These are phyloP conservation scores for Knufia fluminis DNA, from an alignment of 2,329 filamentous ascomycete genomes.

Conservation along the genomic window DNA sequence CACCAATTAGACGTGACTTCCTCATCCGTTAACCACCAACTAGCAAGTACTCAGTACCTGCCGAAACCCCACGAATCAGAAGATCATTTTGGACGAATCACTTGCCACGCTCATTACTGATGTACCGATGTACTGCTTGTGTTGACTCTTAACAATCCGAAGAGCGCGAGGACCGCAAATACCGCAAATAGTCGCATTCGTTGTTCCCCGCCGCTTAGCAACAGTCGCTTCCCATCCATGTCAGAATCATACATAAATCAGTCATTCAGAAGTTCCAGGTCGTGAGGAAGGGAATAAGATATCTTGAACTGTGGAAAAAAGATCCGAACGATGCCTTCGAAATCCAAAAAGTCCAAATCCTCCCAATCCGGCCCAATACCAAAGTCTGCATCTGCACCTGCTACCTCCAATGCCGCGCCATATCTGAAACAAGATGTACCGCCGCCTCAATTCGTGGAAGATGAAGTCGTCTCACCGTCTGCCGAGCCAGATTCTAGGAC, in stretches of 20 bases:
- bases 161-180: not conserved
- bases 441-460: slow-evolving; percentile 19
- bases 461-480: slow-evolving; percentile 23
- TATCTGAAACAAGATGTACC: slow-evolving; percentile 17
- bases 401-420: slow-evolving; percentile 10
- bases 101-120: slow-evolving; percentile 7
- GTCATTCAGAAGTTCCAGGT: not conserved
- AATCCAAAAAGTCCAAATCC: slow-evolving; percentile 17
- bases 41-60: not conserved
- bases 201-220: slow-evolving; percentile 10
- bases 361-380: slow-evolving; percentile 13
- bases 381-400: not conserved
- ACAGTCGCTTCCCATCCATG: slow-evolving; percentile 4
- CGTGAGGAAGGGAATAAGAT: not conserved
- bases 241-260: not conserved
- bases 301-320: not conserved
- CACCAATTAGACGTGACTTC: not conserved
- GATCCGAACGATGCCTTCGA: slow-evolving; percentile 20
- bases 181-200: slow-evolving; percentile 2
- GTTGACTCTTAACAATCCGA: not conserved
- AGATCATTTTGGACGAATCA: slow-evolving; percentile 1
- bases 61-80: not conserved
- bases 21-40: not conserved
- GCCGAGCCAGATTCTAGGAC: slow-evolving; percentile 21
- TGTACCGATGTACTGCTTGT: too few relatives aligned